phyloP scores from a whole-genome alignment of 169 alveolate genomes.

The Eimeria praecox region DNA sequence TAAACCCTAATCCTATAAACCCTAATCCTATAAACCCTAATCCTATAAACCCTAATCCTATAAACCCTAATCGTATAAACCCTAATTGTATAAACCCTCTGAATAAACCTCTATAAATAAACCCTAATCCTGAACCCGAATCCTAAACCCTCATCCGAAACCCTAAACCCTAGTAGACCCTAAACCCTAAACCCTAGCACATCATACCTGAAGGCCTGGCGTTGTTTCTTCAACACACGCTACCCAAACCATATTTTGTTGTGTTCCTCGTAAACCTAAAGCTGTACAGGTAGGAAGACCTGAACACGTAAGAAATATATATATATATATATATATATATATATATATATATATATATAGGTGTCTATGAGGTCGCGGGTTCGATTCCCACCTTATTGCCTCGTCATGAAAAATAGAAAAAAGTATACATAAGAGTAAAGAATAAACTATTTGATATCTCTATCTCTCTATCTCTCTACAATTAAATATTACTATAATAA shows the following conservation, averaged over 20 bases:
- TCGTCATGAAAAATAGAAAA: background rate
- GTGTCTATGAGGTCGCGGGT: no score
- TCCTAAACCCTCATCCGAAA: conserved; percentile 20
- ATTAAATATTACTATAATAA: background rate
- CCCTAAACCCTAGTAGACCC: conserved; percentile 30
- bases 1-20: background rate
- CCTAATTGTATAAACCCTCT: background rate
- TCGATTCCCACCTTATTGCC: no score
- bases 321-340: no score
- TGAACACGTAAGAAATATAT: background rate
- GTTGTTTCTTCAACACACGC: conserved; percentile 17
- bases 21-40: background rate
- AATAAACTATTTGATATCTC: background rate
- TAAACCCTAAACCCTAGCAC: conserved; percentile 40
- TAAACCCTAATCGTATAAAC: background rate
- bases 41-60: background rate
- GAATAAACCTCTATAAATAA: background rate
- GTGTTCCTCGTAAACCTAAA: background rate
- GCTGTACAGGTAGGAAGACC: conserved; percentile 3
- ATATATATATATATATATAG: no score
- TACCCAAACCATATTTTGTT: conserved; percentile 35
- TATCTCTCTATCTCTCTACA: no score
- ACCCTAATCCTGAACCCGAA: background rate
- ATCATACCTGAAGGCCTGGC: conserved; percentile 55
- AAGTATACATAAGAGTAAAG: background rate